These are phyloP conservation scores for Oidiodendron maius DNA, from an alignment of 495 filamentous ascomycete species.

Conservation along the genomic window DNA sequence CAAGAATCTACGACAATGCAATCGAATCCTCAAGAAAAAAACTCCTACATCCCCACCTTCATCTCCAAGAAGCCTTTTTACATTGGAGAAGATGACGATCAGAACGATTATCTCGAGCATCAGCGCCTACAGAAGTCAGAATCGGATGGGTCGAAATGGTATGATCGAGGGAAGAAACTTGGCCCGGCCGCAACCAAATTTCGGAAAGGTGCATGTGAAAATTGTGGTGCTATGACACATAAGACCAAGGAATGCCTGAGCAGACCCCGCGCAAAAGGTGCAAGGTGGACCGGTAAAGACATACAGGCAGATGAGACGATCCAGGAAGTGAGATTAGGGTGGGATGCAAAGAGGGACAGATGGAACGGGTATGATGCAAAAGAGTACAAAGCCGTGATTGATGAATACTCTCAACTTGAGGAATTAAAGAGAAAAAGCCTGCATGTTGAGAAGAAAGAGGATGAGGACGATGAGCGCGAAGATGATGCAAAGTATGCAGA, in stretches of 20 bases:
- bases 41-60: conserved; percentile 98
- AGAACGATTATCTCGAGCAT: conserved; percentile 92
- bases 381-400: conserved; percentile 78
- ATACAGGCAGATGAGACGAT: conserved; percentile 91
- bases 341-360: conserved; percentile 97
- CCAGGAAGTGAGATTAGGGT: conserved; percentile 77
- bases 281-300: conserved; percentile 86
- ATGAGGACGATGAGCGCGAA: conserved; percentile 45
- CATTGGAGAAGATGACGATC: conserved; percentile 69
- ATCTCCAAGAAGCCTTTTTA: conserved; percentile 99
- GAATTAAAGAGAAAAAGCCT: conserved; percentile 59
- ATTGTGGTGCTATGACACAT: conserved; percentile 95
- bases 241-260: conserved; percentile 90
- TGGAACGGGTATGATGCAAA: conserved; percentile 95
- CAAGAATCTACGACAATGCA: no score
- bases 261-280: conserved; percentile 83
- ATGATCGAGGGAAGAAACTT: conserved; percentile 74
- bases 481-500: conserved; percentile 77
- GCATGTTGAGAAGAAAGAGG: conserved; percentile 32
- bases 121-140: conserved; percentile 77
- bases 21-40: conserved; percentile 88
- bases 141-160: conserved; percentile 76
- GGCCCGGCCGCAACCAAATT: conserved; percentile 90
- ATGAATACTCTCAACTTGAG: conserved; percentile 84
- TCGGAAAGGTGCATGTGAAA: conserved; percentile 95